Percentiles rank a stretch among this genome's conserved stretches.
These are phyloP conservation scores for Phytophthora ohioensis DNA, from an alignment of 352 stramenopile genomes.

Conservation along the genomic window DNA sequence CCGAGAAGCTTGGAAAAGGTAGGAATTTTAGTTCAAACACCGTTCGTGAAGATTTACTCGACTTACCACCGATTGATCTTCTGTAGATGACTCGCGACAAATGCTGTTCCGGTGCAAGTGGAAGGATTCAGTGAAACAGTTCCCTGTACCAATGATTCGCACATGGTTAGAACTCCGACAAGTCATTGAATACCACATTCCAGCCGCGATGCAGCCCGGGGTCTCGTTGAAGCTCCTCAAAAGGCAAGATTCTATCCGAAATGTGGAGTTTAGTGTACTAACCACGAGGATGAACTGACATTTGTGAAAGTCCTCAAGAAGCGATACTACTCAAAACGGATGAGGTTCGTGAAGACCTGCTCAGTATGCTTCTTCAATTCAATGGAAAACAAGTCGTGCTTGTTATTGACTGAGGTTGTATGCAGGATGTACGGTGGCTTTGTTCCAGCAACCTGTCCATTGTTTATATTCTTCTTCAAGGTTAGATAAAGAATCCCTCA, in stretches of 20 bases:
- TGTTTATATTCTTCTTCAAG: conserved; percentile 45
- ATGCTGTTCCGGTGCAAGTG: conserved; percentile 79
- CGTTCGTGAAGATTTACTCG: neutral
- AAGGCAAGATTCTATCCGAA: conserved; percentile 34
- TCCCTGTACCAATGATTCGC: conserved; percentile 40
- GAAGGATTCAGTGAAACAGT: conserved; percentile 53
- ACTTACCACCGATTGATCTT: neutral
- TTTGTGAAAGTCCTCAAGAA: conserved; percentile 26
- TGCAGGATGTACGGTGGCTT: conserved; percentile 35
- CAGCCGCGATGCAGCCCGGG: conserved; percentile 29
- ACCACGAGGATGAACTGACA: neutral
- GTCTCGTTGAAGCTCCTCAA: conserved; percentile 50
- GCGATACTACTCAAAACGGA: conserved; percentile 36
- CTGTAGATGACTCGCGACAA: conserved; percentile 26
- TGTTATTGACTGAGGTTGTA: too few species aligned
- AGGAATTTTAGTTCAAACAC: neutral
- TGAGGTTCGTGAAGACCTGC: conserved; percentile 19
- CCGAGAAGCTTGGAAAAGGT: conserved; percentile 28
- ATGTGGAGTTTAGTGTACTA: neutral
- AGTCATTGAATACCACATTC: conserved; percentile 53
- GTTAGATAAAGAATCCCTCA: conserved; percentile 5
- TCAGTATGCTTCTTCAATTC: neutral
- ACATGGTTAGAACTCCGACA: conserved; percentile 44
- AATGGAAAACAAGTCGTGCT: neutral
- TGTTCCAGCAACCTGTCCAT: conserved; percentile 28